Evolutionary conservation across 2,329 filamentous ascomycete genomes (phyloP), one percentile per base, ranked within the genome.

Genomic region (Bretziella fagacearum): DNA sequence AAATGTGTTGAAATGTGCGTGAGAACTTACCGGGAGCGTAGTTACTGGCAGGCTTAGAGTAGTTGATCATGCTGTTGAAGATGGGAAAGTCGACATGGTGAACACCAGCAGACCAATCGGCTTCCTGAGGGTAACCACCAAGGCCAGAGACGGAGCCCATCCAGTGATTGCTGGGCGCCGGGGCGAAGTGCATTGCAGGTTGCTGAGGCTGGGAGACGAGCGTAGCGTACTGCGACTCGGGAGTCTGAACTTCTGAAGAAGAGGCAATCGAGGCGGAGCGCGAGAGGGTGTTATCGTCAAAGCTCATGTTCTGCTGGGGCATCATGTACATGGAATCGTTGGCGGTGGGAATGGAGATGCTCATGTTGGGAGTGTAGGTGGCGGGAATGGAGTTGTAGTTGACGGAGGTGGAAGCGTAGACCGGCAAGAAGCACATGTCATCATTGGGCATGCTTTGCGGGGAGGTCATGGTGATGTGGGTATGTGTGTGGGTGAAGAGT

Each of bases 11-110:
- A n/a, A n/a, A n/a, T n/a, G n/a, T n/a, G n/a, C n/a, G n/a, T n/a
- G n/a, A n/a, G n/a, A n/a, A n/a, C n/a, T n/a, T n/a, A n/a, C n/a
- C n/a, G n/a, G n/a, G n/a, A n/a, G n/a, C n/a, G n/a, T n/a, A n/a
- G n/a, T n/a, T n/a, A n/a, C n/a, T n/a, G n/a, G 11, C 30, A 15
- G 30, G 7, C 30, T 33, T 33, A 17, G n/a, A 65, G 29, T 50
- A 44, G 54, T 70, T 68, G 44, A 82, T 73, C 52, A 84, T 81
- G 56, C 68, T 64, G 25, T 79, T 78, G 53, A 71, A 74, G 47
- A 81, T 65, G 44, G 70, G 73, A 29, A 81, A 63, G 46, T 70
- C 70, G 44, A 71, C 62, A 50, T 64, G 59, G 51, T 40, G 15
- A 10, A 22, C 13, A 15, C n/a, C n/a, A n/a, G n/a, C n/a, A n/a